Conservation (phyloP, 2,329 filamentous ascomycete species). For the Blumeria graminis region DNA sequence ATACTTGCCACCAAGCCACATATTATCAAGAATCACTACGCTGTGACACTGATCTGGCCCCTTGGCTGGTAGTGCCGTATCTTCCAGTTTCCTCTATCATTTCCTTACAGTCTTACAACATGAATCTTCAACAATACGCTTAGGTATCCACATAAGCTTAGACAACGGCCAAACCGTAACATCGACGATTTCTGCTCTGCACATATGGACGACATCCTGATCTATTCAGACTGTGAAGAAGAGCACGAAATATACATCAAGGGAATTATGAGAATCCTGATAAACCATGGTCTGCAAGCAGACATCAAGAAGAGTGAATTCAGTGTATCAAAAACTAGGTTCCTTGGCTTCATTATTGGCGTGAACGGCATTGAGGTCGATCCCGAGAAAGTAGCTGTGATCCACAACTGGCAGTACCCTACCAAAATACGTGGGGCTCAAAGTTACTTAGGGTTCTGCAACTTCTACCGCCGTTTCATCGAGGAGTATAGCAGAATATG, state of each 20-base stretch:
- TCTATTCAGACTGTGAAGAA: constrained; percentile 1
- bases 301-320: background rate
- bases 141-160: too few species aligned
- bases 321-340: background rate
- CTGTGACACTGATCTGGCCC: too few species aligned
- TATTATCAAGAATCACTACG: too few species aligned
- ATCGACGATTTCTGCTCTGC: background rate
- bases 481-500: background rate
- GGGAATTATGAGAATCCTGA: background rate
- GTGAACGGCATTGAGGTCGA: background rate
- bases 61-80: too few species aligned
- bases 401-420: background rate
- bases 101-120: too few species aligned
- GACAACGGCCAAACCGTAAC: too few species aligned
- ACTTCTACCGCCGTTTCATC: background rate
- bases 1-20: too few species aligned
- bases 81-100: too few species aligned
- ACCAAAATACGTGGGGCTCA: background rate
- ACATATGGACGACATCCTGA: background rate
- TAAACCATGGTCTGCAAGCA: background rate
- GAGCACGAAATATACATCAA: background rate
- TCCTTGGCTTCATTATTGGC: constrained; percentile 1
- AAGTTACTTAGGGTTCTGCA: background rate
- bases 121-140: too few species aligned
- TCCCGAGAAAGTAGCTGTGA: background rate